A percentile compares a stretch with the other conserved stretches of the same genome.
These are phyloP conservation scores for Hansenula lynferdii DNA, from an alignment of 1,139 yeast genomes.

Conservation along the genomic window DNA sequence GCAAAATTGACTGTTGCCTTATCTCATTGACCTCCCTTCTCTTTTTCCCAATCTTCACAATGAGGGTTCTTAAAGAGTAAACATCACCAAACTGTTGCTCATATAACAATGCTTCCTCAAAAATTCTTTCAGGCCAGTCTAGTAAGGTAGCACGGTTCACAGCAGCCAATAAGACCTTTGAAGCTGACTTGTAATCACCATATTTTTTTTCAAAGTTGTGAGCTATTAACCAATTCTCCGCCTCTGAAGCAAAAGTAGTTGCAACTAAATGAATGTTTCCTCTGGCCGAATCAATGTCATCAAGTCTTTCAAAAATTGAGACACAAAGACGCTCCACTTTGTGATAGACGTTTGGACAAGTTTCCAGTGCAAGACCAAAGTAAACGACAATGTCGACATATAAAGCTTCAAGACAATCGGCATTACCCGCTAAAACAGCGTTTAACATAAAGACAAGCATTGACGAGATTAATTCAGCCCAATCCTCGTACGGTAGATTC, in stretches of 20 bases:
- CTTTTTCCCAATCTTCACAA: constrained; percentile 22
- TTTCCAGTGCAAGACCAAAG: constrained; percentile 24
- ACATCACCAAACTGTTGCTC: constrained; percentile 34
- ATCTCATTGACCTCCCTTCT: constrained; percentile 5
- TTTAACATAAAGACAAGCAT: neutral
- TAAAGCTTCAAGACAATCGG: neutral
- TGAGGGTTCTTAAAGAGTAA: constrained; percentile 23
- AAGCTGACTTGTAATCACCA: constrained; percentile 22
- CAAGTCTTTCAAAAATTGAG: constrained; percentile 27
- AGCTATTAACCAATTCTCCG: constrained; percentile 47
- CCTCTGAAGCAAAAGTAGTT: constrained; percentile 27
- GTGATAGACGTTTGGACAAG: constrained; percentile 35
- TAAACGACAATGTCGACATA: constrained; percentile 6
- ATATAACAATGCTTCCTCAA: constrained; percentile 41
- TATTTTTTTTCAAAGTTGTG: constrained; percentile 34
- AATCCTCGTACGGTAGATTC: neutral
- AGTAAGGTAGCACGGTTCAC: constrained; percentile 25
- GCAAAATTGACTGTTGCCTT: constrained; percentile 1
- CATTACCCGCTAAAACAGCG: neutral
- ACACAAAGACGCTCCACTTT: constrained; percentile 38
- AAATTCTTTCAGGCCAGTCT: constrained; percentile 49
- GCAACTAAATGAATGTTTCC: constrained; percentile 27
- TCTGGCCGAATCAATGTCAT: constrained; percentile 27
- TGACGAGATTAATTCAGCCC: neutral
- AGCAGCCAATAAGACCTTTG: constrained; percentile 31